Base-by-base conservation (phyloP, 108 stramenopile species). In the Pelagomonas calceolata region DNA sequence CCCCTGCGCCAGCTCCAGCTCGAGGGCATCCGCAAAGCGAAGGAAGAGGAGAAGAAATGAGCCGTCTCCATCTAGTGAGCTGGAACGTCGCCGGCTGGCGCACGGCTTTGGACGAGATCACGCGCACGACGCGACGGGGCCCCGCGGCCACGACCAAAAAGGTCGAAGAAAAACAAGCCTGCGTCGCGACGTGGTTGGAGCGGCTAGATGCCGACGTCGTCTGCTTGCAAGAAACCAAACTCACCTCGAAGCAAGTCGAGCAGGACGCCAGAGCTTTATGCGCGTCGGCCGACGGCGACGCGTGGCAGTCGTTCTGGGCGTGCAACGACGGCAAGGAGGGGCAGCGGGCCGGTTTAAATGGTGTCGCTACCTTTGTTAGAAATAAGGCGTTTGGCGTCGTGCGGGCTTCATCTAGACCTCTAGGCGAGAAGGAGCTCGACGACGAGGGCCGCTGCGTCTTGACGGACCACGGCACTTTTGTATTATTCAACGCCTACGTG, bases 81-180 rank as follows among this genome's bases (percentile, higher is more conserved):
- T 95, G 94, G 94, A 95, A 95, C 79, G 89, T 92, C 31, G 94
- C 94, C 34, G 91, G 90, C 51, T 81, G 89, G 36, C 91, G 67
- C 69, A 88, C 69, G 66, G 70, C 65, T 76, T 33, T 71, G 26
- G 70, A 63, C 4, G 31, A 30, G n/a, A 31, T 71, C 7, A 30
- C 65, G 4, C 65, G 30, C 12, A 65, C 32, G 39, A 43, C 39
- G 39, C 5, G 12, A 12, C 39, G 39, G 39, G 12, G 39, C 39
- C 39, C 39, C 39, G 39, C 5, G 39, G n/a, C n/a, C n/a, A 81
- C 70, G 84, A 85, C 64, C 9, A 72, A 82, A 39, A 89, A 79
- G 65, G 76, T 91, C 33, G 66, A 71, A 37, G 86, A 85, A 1
- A 88, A 92, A 73, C 68, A 67, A 51, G 21, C 72, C 31, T 51